phyloP scores from a whole-genome alignment of 805 yeast genomes.

The Saccharomycopsis fermentans region DNA sequence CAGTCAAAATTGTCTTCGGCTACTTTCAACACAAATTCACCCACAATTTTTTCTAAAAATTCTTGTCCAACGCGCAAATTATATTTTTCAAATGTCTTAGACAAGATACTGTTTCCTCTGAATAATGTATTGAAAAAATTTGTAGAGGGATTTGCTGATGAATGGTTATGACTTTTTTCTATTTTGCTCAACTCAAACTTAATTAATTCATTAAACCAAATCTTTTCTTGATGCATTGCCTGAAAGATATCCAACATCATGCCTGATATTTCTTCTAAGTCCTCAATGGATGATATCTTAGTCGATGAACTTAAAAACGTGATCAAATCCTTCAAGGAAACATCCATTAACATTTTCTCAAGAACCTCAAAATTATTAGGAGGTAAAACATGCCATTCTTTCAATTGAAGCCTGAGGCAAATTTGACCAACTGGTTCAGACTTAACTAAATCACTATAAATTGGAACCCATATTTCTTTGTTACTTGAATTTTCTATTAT shows the following conservation, averaged over 20 bases:
- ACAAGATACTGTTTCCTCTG: slow-evolving; percentile 75
- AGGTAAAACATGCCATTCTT: slow-evolving; percentile 50
- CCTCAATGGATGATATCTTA: slow-evolving; percentile 26
- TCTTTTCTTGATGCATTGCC: slow-evolving; percentile 53
- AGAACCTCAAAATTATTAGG: slow-evolving; percentile 50
- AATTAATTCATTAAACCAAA: slow-evolving; percentile 64
- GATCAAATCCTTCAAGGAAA: slow-evolving; percentile 44
- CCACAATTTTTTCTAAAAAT: slow-evolving; percentile 62
- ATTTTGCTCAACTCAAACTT: slow-evolving; percentile 48
- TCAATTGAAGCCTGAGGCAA: slow-evolving; percentile 38
- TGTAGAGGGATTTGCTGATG: slow-evolving; percentile 19
- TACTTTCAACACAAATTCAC: slow-evolving; percentile 52
- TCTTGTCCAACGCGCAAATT: slow-evolving; percentile 71
- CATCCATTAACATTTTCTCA: slow-evolving; percentile 47
- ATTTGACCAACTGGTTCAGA: slow-evolving; percentile 45
- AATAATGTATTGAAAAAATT: slow-evolving; percentile 56
- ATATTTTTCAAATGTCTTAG: slow-evolving; percentile 72
- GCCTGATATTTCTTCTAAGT: slow-evolving; percentile 45
- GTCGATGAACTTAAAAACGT: slow-evolving; percentile 31
- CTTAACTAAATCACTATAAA: slow-evolving; percentile 23
- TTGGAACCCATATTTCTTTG: slow-evolving; percentile 32
- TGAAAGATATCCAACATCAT: slow-evolving; percentile 69
- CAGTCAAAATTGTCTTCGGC: slow-evolving; percentile 43
- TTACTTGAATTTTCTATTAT: slow-evolving; percentile 18
- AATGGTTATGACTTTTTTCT: slow-evolving; percentile 3